Conservation (phyloP, 768 basidiomycete species). For the Filobasidium floriforme region DNA sequence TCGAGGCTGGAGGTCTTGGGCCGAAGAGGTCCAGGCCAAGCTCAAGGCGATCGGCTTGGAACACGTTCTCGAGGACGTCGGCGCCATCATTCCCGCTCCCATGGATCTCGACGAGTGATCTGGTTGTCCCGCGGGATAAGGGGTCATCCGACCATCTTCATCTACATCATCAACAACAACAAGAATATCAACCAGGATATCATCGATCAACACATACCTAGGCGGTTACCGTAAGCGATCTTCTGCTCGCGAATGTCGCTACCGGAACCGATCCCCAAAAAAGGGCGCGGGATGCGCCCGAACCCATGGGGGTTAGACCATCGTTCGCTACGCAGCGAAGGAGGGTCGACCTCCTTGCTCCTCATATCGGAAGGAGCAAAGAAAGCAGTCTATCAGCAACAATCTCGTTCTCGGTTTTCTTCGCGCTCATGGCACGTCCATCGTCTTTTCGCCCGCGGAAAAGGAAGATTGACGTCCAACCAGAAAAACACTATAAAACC, state of each 20-base stretch:
- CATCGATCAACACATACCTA: too few species aligned
- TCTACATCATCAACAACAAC: not conserved
- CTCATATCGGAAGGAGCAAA: too few species aligned
- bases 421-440: too few species aligned
- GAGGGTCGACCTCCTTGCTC: too few species aligned
- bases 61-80: not conserved
- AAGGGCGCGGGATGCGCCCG: conserved; percentile 3
- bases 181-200: too few species aligned
- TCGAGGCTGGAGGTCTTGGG: conserved; percentile 11
- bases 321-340: too few species aligned
- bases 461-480: too few species aligned
- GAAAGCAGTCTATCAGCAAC: too few species aligned
- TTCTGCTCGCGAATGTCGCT: not conserved
- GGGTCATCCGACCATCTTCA: not conserved
- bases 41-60: not conserved
- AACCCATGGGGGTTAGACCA: not conserved
- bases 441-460: too few species aligned
- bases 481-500: too few species aligned
- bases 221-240: too few species aligned
- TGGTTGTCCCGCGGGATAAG: not conserved
- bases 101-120: conserved; percentile 11
- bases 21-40: conserved; percentile 4
- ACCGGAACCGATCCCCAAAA: not conserved
- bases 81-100: not conserved
- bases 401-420: too few species aligned